Evolutionary conservation across 768 basidiomycete species (phyloP), one percentile per base, ranked within the genome.

Genomic region (Kwoniella shandongensis): DNA sequence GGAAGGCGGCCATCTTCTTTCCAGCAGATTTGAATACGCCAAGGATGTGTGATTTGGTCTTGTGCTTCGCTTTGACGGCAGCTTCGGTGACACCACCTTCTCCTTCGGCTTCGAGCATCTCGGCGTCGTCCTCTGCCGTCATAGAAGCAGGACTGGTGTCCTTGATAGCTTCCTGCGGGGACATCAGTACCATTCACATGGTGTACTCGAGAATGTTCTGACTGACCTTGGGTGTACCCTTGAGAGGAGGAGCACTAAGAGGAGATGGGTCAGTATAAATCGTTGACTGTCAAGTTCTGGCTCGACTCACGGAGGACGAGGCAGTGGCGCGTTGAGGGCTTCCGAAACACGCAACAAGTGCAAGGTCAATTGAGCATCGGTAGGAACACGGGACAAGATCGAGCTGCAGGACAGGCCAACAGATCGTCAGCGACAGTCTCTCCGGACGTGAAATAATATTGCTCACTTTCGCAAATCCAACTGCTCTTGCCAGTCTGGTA

Each of bases 401-500:
- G 77, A 77, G 65, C 73, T 75, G 48, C 2, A 4, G 26, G 17
- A 18, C 42, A 44, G 5, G n/a, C 49, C n/a, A 32, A 55, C 26
- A 54, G 49, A 40, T 23, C 27, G 27, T 45, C 22, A 53, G 40
- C 42, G 3, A 35, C 46, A 20, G 23, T 29, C 17, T 12, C 29
- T 11, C 20, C n/a, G 15, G 12, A 5, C 1, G 29, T 41, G 26
- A 12, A 25, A 10, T 13, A 11, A 1, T 23, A 0, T 42, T 0
- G 58, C 73, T 59, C 59, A 77, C 76, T 79, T 78, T 59, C 79
- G 60, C 20, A 77, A 66, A 54, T 79, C 76, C 42, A 79, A 41
- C 53, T 61, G 29, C 17, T 77, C 74, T 60, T 74, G 61, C 79
- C 79, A 79, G 59, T 79, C 66, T n/a, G 78, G 78, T 11, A 78